These are phyloP conservation scores for Flaveria brownii DNA, from an alignment of 129 eudicot species.

Conservation along the genomic window DNA sequence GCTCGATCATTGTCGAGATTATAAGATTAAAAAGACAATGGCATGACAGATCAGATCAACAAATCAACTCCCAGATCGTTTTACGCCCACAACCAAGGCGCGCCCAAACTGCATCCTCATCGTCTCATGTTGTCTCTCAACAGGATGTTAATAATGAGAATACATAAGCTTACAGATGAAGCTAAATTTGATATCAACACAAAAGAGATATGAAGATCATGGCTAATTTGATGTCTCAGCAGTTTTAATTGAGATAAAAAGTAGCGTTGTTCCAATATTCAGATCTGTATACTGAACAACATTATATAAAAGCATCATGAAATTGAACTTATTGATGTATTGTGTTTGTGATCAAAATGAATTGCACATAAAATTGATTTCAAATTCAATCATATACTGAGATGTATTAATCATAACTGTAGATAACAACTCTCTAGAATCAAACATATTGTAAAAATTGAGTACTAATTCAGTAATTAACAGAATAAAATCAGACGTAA, in stretches of 20 bases:
- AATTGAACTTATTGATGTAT: constrained; percentile 18
- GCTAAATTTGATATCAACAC: not conserved
- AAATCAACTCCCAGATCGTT: constrained; percentile 33
- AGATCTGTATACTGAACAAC: constrained; percentile 25
- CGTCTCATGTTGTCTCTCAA: constrained; percentile 18
- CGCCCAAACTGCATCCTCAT: constrained; percentile 36
- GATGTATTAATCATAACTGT: not conserved
- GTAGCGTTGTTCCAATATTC: not conserved
- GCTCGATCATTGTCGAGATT: constrained; percentile 68
- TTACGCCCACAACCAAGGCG: constrained; percentile 41
- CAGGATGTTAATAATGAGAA: constrained; percentile 40
- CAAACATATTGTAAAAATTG: not conserved
- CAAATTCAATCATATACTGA: not conserved
- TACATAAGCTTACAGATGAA: constrained; percentile 38
- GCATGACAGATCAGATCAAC: constrained; percentile 32
- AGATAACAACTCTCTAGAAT: not conserved
- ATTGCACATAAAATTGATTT: constrained; percentile 1
- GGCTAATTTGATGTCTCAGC: not conserved
- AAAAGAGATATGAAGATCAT: not conserved
- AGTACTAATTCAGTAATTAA: not conserved
- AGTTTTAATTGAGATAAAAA: constrained; percentile 22
- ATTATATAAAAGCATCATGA: constrained; percentile 12
- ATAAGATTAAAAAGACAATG: constrained; percentile 59
- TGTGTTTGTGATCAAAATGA: not conserved
- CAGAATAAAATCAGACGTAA: not conserved